Evolutionary conservation across 108 stramenopile species (phyloP).

Genomic region (Nannochloropsis salina): DNA sequence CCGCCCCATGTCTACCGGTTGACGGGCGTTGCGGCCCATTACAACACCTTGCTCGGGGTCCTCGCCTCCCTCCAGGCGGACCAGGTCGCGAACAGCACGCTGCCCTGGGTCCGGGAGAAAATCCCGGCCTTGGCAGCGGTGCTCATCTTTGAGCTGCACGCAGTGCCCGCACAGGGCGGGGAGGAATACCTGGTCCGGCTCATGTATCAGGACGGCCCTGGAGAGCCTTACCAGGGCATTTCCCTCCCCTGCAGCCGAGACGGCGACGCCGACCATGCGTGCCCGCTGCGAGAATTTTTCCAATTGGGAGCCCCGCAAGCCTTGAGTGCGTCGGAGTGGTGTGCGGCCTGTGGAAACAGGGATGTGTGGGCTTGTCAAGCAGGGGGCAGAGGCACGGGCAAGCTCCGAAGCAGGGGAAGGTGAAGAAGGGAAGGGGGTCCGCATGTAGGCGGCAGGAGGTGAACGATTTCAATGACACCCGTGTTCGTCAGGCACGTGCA

Average conservation of each 20-base stretch:
- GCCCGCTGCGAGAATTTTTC: neutral
- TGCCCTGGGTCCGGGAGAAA: neutral
- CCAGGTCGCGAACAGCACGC: neutral
- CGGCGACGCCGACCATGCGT: neutral
- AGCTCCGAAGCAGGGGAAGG: no score
- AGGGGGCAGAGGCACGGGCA: no score
- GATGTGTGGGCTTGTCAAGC: conserved; percentile 8
- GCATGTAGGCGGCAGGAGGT: no score
- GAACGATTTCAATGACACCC: no score
- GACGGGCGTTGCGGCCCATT: neutral
- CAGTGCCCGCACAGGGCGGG: neutral
- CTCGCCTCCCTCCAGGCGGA: neutral
- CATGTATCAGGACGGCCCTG: neutral
- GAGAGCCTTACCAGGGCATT: neutral
- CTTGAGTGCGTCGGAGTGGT: neutral
- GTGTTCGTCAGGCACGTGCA: no score
- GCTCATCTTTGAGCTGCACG: neutral
- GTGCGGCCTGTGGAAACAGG: neutral
- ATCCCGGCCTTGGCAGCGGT: neutral
- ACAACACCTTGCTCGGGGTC: neutral
- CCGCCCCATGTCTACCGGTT: neutral
- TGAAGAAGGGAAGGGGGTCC: no score
- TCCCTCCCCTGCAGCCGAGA: conserved; percentile 5
- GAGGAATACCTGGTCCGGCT: neutral
- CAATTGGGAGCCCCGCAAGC: neutral